Evolutionary conservation across 345 rosid genomes (phyloP), one percentile per base, ranked within the genome.

Genomic region (Syzygium aromaticum): DNA sequence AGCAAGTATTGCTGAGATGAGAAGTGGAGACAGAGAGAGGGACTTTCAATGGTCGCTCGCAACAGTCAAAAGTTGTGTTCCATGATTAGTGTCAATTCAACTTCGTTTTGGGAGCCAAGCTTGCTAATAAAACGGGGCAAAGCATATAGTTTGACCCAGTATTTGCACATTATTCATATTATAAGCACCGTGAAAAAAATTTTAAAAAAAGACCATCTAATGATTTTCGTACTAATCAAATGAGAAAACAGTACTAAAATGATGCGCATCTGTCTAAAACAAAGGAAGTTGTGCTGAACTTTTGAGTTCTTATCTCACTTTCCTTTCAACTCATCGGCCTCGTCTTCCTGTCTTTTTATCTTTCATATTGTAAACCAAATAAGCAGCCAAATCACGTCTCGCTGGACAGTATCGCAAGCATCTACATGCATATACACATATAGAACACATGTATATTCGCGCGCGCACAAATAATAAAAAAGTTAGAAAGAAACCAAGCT

Each of bases 1-100:
- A 40, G n/a, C 13, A 89, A 88, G 84, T 91, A 89, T 11, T 22
- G 61, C 59, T 89, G 61, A 43, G 38, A 77, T 19, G 59, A 59
- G 80, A 67, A 67, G 78, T 30, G 78, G 43, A 67, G 78, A 67
- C 63, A 22, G 17, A 6, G 64, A 57, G 14, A 30, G 23, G 43
- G 61, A 85, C 53, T 30, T 30, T 30, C 43, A 8, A 30, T 16
- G 46, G 46, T 67, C 46, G 25, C 46, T 33, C 46, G 46, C 80
- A 17, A 33, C 0, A 10, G 78, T 67, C 78, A 67, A 38, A 17
- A 67, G 78, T 30, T 33, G 53, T 25, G 52, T n/a, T 67, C 23
- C 46, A 33, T 67, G 46, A 8, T 67, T 67, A 67, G 25, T 4
- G 23, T 9, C 78, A 4, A 9, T 30, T 9, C 78, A 67, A 67